Evolutionary conservation across 768 basidiomycete species (phyloP), one percentile per base, ranked within the genome.

Genomic region (Trametes cubensis): DNA sequence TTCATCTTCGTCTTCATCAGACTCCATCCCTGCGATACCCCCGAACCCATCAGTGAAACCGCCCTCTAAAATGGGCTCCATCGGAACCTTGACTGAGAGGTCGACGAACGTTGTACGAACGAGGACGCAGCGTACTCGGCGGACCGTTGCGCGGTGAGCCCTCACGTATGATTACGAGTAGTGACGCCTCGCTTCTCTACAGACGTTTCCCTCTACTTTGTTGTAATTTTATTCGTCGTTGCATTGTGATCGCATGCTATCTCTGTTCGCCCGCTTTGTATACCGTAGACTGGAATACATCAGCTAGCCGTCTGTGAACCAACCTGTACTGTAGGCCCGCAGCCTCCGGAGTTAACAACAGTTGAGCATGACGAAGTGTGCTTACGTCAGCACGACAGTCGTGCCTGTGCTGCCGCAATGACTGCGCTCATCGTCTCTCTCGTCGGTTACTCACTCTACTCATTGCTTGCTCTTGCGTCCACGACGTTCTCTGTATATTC

Each of bases 1-100:
- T 4, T 76, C 77, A 3, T 79, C 79, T 11, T 68, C 73, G 1
- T 79, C 78, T 3, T 82, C 81, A 15, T 66, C 45, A 55, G 23
- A 52, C 26, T 39, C 47, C 26, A 61, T 46, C 18, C 61, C 61
- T 10, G 25, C 23, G 34, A 59, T 51, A 30, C 58, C 66, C 10
- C 58, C 58, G n/a, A 54, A 64, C n/a, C 57, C 66, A 25, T 52
- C 48, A 15, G n/a, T 67, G 23, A 70, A 67, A 62, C 70, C 62
- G 44, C 38, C 64, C 18, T 44, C 62, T 23, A 73, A 71, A 59
- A 53, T 73, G 40, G 57, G 67, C 46, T 42, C 62, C 15, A 58
- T 70, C 26, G 75, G 74, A 23, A 73, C 74, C 1, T 67, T 76
- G 50, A 75, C 70, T 3, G 75, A 76, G 47, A 69, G 73, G 14